These are phyloP conservation scores for Coprinopsis marcescibilis DNA, from an alignment of 768 basidiomycete genomes.

Conservation along the genomic window DNA sequence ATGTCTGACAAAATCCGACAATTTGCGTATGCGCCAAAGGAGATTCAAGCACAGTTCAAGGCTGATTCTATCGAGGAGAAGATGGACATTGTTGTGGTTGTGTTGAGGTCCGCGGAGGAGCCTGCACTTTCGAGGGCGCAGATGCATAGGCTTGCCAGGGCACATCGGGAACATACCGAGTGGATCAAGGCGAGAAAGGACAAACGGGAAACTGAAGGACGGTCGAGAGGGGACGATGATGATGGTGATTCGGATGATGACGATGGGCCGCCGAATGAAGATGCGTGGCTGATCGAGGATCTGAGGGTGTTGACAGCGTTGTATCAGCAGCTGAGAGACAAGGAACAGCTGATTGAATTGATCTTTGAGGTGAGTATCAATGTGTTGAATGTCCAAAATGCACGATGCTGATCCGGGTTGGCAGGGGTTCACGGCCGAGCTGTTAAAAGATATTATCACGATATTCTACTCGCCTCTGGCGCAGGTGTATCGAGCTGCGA, in stretches of 20 bases:
- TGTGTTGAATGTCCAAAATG: background rate
- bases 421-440: constrained; percentile 89
- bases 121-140: constrained; percentile 74
- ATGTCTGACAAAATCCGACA: constrained; percentile 84
- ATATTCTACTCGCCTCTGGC: constrained; percentile 97
- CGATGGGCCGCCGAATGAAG: constrained; percentile 88
- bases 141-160: constrained; percentile 72
- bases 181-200: constrained; percentile 52
- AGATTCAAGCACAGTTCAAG: constrained; percentile 81
- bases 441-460: constrained; percentile 97
- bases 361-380: constrained; percentile 79
- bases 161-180: constrained; percentile 71
- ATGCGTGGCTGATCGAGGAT: constrained; percentile 96
- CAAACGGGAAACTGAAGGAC: constrained; percentile 18
- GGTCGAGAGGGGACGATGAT: constrained; percentile 61
- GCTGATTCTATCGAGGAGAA: constrained; percentile 70
- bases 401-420: background rate
- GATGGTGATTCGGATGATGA: constrained; percentile 84
- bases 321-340: constrained; percentile 75
- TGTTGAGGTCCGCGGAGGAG: constrained; percentile 73
- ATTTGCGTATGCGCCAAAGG: constrained; percentile 82
- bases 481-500: constrained; percentile 95
- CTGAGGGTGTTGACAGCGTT: constrained; percentile 73
- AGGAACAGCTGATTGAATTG: constrained; percentile 86
- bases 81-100: constrained; percentile 69